phyloP scores from a whole-genome alignment of 164 flowering plant species.

The Saururus chinensis region DNA sequence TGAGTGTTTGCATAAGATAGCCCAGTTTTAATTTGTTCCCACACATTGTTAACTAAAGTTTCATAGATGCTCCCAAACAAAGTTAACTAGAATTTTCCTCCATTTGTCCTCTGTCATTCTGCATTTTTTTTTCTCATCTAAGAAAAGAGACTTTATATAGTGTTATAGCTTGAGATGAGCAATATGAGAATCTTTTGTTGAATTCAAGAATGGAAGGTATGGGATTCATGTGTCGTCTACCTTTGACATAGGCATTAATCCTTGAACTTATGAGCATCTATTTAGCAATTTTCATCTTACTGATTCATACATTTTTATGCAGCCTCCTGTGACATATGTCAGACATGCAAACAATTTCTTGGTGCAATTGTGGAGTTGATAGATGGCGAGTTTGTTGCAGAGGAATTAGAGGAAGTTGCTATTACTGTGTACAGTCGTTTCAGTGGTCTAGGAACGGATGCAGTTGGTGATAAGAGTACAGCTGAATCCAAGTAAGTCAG shows the following conservation, averaged over 20 bases:
- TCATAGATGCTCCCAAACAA: too few species aligned
- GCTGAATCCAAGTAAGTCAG: constrained; percentile 47
- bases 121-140: too few species aligned
- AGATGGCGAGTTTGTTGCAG: constrained; percentile 58
- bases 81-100: too few species aligned
- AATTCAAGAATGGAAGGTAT: not conserved
- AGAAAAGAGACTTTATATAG: too few species aligned
- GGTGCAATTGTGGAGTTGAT: constrained; percentile 68
- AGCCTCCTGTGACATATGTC: constrained; percentile 77
- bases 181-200: not conserved
- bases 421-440: constrained; percentile 46
- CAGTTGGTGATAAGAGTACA: constrained; percentile 18
- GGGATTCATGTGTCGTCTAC: too few species aligned
- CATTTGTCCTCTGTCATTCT: too few species aligned
- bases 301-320: constrained; percentile 9
- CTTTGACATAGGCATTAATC: not conserved
- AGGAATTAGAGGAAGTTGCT: constrained; percentile 70
- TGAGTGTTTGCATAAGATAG: too few species aligned
- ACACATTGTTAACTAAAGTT: too few species aligned
- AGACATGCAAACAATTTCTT: constrained; percentile 64
- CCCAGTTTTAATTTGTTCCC: too few species aligned
- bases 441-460: constrained; percentile 18
- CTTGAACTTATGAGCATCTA: not conserved
- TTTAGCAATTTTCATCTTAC: not conserved
- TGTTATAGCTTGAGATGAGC: too few species aligned